A percentile compares a stretch with the other conserved stretches of the same genome.
phyloP scores from a whole-genome alignment of 352 stramenopile genomes.

The Pythium pyrilobum region DNA sequence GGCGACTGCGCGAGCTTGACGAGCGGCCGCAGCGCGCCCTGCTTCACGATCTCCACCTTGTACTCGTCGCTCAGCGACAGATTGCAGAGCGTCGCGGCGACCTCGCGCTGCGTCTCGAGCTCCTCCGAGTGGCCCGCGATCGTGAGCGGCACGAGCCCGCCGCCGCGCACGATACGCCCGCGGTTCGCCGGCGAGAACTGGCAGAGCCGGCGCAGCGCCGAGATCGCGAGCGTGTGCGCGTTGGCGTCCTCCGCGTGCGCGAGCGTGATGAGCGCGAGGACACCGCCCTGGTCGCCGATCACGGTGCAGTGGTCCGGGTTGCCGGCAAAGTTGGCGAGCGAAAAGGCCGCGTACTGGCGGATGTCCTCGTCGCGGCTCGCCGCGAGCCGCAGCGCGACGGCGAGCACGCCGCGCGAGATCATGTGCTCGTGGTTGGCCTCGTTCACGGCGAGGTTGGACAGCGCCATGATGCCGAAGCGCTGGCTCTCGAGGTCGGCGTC shows the following conservation, averaged over 20 bases:
- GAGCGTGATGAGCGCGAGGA: conserved; percentile 88
- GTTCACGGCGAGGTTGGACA: conserved; percentile 93
- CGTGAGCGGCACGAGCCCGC: conserved; percentile 81
- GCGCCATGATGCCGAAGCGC: conserved; percentile 91
- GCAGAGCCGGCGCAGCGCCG: conserved; percentile 89
- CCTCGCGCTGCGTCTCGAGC: conserved; percentile 93
- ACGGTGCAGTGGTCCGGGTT: conserved; percentile 83
- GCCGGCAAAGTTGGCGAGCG: conserved; percentile 90
- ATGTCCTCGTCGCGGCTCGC: conserved; percentile 74
- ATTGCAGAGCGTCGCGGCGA: conserved; percentile 92
- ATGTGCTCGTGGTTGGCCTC: conserved; percentile 92
- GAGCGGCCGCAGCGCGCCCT: conserved; percentile 71
- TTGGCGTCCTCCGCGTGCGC: conserved; percentile 86
- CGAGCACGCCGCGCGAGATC: conserved; percentile 83
- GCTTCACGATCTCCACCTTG: conserved; percentile 86
- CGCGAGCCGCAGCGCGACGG: conserved; percentile 74
- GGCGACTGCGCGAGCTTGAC: conserved; percentile 84
- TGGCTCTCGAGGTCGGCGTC: conserved; percentile 77
- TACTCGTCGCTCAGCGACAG: conserved; percentile 91
- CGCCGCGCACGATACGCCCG: conserved; percentile 78
- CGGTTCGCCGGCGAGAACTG: conserved; percentile 88
- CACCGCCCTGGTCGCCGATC: conserved; percentile 89
- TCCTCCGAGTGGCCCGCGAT: conserved; percentile 82
- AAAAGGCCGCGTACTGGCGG: conserved; percentile 89
- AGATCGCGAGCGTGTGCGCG: conserved; percentile 89